Evolutionary conservation across 106 monocot genomes (phyloP), one percentile per base, ranked within the genome.

Genomic region (Phalaenopsis equestris): DNA sequence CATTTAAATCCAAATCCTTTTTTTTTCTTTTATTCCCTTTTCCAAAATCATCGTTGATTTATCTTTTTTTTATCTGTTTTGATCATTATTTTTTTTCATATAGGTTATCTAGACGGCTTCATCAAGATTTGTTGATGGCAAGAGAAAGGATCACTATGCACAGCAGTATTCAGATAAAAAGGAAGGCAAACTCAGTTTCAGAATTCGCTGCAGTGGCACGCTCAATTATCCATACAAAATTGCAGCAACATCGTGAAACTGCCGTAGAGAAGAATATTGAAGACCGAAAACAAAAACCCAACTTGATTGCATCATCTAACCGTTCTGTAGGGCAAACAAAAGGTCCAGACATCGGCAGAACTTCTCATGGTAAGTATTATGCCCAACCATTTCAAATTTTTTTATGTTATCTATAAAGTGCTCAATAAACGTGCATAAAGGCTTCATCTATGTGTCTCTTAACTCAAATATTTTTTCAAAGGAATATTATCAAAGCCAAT

Each of bases 101-200:
- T 76, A 95, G 95, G 89, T 48, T 86, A 56, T 87, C 89, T 8
- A 90, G 81, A 77, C 80, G 83, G 74, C 84, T 90, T 67, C 76
- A 82, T 49, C 78, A 84, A 67, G 81, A 79, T 58, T 85, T 95
- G 15, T 56, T 85, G 52, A 58, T 79, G 72, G 84, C 92, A 81
- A 90, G 82, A 67, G 80, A 83, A 77, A 88, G 67, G 48, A 75
- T 95, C 65, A 43, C 55, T 5, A 79, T 87, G 10, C 82, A 92
- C 70, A 75, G 19, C 64, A n/a, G 41, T 41, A 73, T 49, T 78
- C 86, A 87, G 48, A 79, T 48, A 65, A 83, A 75, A n/a, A 90
- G 67, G 58, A 95, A 90, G 78, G 75, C 68, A 5, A 83, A 80
- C 67, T 85, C 86, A 77, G 55, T 95, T 15, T 84, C 64, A 5